Evolutionary conservation across 495 filamentous ascomycete genomes (phyloP), one percentile per base, ranked within the genome.

Genomic region (Penicillium arizonense): DNA sequence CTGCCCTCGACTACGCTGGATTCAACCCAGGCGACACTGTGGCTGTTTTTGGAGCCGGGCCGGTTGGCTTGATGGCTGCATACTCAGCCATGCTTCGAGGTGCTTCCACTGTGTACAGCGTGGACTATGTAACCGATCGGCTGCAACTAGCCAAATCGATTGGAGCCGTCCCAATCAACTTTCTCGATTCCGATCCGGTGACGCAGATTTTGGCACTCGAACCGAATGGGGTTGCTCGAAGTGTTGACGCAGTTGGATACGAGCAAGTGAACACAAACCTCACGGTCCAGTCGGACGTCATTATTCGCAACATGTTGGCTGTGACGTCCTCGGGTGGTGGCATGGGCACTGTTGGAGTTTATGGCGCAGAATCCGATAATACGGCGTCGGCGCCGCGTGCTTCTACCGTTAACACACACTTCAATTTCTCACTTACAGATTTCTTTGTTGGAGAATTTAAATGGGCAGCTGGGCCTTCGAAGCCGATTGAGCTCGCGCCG

Each of bases 61-160:
- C 37, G 4, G 37, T 39, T 5, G 37, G 37, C 5, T 18, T 39
- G 0, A 39, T 39, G 37, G 37, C 37, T 5, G 37, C 37, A 11
- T 39, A 39, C 37, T 39, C 37, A 18, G 37, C 37, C 2, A 39
- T 71, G 5, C 65, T 84, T 11, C 70, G 78, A 3, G 80, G 79
- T 5, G 80, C 43, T 18, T 44, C 40, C 16, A 50, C 24, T 0
- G 53, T 63, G 26, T 63, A 59, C 38, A 24, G 10, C 9, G 47
- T 58, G 5, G 57, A 57, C 35, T 53, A 55, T 11, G 49, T 58
- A 1, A n/a, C 32, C 10, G n/a, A 35, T 35, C 49, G 52, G 24
- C 51, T 57, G 12, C 9, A 47, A 11, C 28, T 32, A 13, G 60
- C 53, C 10, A 42, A 16, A 26, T 48, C 54, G 0, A 51, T 62